Evolutionary conservation across 2,329 filamentous ascomycete genomes (phyloP).

Genomic region (Lasiodiplodia sp.): DNA sequence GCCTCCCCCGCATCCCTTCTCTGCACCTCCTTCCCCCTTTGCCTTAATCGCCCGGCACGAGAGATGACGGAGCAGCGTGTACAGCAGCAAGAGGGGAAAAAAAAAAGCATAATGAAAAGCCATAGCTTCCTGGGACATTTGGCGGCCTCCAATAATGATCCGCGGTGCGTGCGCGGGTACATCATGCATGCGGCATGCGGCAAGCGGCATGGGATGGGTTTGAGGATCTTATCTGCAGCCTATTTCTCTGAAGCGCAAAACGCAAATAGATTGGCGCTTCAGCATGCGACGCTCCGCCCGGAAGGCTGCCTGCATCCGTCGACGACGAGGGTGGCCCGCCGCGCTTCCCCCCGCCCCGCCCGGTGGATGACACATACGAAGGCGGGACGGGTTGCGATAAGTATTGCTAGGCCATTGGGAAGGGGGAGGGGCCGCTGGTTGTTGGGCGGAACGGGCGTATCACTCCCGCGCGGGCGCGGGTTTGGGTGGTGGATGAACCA

Average conservation of each 20-base stretch:
- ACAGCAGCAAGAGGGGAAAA: conserved; percentile 17
- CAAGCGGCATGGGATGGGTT: conserved; percentile 9
- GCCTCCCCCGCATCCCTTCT: conserved; percentile 4
- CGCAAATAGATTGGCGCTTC: conserved; percentile 21
- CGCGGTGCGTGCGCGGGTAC: conserved; percentile 15
- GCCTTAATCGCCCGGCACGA: background rate
- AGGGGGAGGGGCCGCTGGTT: background rate
- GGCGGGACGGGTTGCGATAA: conserved; percentile 12
- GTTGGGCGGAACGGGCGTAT: conserved; percentile 23
- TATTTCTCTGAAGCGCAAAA: background rate
- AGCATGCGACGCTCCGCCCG: conserved; percentile 1
- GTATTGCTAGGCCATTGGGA: background rate
- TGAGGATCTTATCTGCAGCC: conserved; percentile 21
- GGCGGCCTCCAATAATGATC: conserved; percentile 19
- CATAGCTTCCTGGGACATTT: conserved; percentile 17
- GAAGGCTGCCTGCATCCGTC: conserved; percentile 7
- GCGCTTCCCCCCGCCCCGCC: background rate
- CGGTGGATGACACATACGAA: conserved; percentile 12
- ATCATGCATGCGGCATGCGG: conserved; percentile 19
- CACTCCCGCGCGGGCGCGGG: background rate
- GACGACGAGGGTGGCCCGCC: background rate
- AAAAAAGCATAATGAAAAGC: conserved; percentile 9
- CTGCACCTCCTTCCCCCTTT: background rate
- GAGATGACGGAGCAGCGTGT: conserved; percentile 7
- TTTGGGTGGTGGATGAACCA: background rate